Evolutionary conservation across 2,329 filamentous ascomycete species (phyloP), one percentile per base, ranked within the genome.

Genomic region (Dactylellina parvicollis): DNA sequence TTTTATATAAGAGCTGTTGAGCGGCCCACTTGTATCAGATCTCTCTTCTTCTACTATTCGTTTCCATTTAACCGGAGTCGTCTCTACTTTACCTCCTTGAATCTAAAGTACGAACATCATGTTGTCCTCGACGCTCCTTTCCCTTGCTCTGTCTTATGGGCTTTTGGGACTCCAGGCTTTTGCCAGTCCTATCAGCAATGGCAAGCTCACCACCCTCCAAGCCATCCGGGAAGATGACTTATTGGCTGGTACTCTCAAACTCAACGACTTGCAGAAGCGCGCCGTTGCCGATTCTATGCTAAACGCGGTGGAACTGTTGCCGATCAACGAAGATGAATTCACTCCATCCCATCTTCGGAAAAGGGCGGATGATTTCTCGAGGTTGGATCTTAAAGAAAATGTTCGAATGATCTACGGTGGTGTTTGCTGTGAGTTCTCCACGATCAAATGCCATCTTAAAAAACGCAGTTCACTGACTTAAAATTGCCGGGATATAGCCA

Each of bases 391-490:
- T 1, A 59, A 72, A 28, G 67, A 72, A 20, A 50, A 76, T 12
- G 76, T 77, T 8, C 70, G 75, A 34, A 72, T 79, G 69, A 76
- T 79, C 9, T 79, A 78, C 56, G 78, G 78, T 22, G 76, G 72
- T 18, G 75, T 77, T 42, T 75, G 65, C 28, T 75, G 78, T 78
- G 75, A 40, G 75, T 56, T 16, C 22, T 14, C n/a, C 28, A 24
- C 18, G 24, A 14, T 12, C 20, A 30, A n/a, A 30, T 5, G 12
- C 10, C 42, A 28, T 22, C 42, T 16, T 16, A 30, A 22, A n/a
- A 12, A 20, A 18, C 28, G 10, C 14, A 7, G 22, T 28, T 28
- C 44, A 28, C 18, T 14, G 32, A 34, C 4, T 4, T 34, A 16
- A 26, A 9, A 30, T 16, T 28, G 22, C 42, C 24, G 16, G 12